Evolutionary conservation across 2,329 filamentous ascomycete species (phyloP).

Genomic region (Penicillium italicum): DNA sequence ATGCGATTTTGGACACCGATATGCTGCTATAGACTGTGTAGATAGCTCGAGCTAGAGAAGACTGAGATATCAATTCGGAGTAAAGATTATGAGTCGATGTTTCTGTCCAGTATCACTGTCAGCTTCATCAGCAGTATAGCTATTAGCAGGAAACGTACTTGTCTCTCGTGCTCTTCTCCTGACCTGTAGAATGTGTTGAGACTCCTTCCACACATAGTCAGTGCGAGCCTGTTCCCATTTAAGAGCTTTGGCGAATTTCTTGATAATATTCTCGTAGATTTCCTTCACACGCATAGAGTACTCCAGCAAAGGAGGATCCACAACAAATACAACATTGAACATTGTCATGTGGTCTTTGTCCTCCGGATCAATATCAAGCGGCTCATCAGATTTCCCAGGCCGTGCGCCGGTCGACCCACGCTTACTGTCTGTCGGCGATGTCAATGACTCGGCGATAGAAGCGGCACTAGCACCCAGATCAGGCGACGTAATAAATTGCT

Average conservation of each 20-base stretch:
- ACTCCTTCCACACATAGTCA: conserved; percentile 89
- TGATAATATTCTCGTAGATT: conserved; percentile 84
- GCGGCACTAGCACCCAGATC: conserved; percentile 31
- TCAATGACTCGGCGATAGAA: conserved; percentile 27
- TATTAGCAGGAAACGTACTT: conserved; percentile 25
- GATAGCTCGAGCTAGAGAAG: conserved; percentile 77
- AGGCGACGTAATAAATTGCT: conserved; percentile 23
- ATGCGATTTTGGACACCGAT: conserved; percentile 79
- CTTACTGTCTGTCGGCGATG: conserved; percentile 24
- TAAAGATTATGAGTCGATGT: conserved; percentile 39
- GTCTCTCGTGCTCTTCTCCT: conserved; percentile 76
- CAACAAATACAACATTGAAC: conserved; percentile 95
- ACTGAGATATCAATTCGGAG: conserved; percentile 53
- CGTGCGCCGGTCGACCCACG: conserved; percentile 23
- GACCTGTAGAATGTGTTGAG: conserved; percentile 72
- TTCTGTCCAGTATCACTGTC: conserved; percentile 26
- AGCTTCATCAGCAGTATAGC: background rate
- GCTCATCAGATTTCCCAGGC: conserved; percentile 23
- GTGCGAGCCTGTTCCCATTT: conserved; percentile 88
- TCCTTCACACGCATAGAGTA: conserved; percentile 69
- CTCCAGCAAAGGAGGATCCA: conserved; percentile 75
- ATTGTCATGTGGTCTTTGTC: conserved; percentile 74
- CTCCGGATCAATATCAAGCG: conserved; percentile 29
- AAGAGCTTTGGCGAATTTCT: conserved; percentile 86
- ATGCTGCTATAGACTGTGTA: conserved; percentile 78